Percentiles rank a stretch among this genome's conserved stretches.
Conservation (phyloP, 495 filamentous ascomycete species). For the Gamarada debralockiae region DNA sequence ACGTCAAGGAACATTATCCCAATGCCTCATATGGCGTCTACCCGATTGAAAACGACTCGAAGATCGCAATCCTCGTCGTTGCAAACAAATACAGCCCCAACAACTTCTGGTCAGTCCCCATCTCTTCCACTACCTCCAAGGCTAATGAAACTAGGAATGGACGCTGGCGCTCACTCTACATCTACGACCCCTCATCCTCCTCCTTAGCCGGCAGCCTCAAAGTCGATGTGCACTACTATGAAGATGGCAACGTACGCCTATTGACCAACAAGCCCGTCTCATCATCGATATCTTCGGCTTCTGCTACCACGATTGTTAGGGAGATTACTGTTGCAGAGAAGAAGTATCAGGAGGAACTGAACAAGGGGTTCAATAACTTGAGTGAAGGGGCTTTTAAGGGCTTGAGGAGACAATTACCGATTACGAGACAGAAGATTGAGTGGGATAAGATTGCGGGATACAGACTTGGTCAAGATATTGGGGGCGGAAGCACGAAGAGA, state of each 20-base stretch:
- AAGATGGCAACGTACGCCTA: slow-evolving; percentile 95
- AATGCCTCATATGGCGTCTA: slow-evolving; percentile 76
- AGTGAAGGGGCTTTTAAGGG: slow-evolving; percentile 95
- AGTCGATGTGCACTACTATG: slow-evolving; percentile 98
- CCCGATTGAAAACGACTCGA: slow-evolving; percentile 69
- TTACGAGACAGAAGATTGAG: slow-evolving; percentile 97
- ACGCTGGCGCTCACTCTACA: slow-evolving; percentile 88
- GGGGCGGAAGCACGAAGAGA: slow-evolving; percentile 46
- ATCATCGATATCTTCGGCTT: slow-evolving; percentile 51
- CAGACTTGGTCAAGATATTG: slow-evolving; percentile 71
- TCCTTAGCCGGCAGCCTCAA: slow-evolving; percentile 64
- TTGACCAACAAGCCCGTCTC: slow-evolving; percentile 74
- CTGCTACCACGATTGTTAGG: slow-evolving; percentile 64
- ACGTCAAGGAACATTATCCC: slow-evolving; percentile 87
- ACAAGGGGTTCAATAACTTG: slow-evolving; percentile 79
- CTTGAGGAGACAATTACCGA: slow-evolving; percentile 85
- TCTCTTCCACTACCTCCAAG: not conserved
- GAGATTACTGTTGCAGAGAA: slow-evolving; percentile 77
- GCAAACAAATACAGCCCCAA: slow-evolving; percentile 96
- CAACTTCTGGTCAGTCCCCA: slow-evolving; percentile 76
- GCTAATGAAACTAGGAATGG: slow-evolving; percentile 67
- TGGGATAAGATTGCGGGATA: slow-evolving; percentile 99
- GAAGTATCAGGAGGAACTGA: slow-evolving; percentile 94
- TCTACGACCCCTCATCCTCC: slow-evolving; percentile 61
- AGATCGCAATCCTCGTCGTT: slow-evolving; percentile 77